Evolutionary conservation across 768 basidiomycete species (phyloP), one percentile per base, ranked within the genome.

Genomic region (Pisolithus microcarpus): DNA sequence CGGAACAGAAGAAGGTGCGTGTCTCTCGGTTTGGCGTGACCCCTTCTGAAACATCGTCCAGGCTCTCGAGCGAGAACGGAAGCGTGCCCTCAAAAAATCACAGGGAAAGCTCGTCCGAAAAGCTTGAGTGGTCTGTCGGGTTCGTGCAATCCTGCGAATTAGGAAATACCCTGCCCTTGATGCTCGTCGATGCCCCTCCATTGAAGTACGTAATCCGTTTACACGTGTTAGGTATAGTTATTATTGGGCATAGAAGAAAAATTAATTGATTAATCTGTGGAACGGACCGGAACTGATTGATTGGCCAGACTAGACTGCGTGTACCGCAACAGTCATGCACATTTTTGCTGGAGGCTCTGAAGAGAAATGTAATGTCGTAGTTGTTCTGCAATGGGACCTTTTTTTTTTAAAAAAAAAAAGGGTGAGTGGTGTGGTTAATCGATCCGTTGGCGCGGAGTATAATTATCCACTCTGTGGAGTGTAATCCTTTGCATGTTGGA

Each of bases 1-100:
- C 81, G 18, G 88, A 91, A 58, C 90, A 91, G 72, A 81, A 84
- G 73, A 92, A 91, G 81, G 87, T 83, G 47, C 44, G 62, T 16
- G 43, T 51, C 26, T 19, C 51, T 31, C 13, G 36, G 36, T 38
- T 40, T 23, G 43, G 19, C 3, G 10, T 5, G 24, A 42, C 10
- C 49, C 58, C 43, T 57, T 38, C 31, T 44, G 13, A 45, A 19
- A 5, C 19, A 8, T 26, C 52, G 30, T 31, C 0, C 51, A 86
- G 83, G 65, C 75, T 54, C 70, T 88, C 50, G 89, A 91, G 46
- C 84, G 84, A 56, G 87, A 89, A 59, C 84, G 82, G 53, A 90
- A 87, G 65, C 84, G 84, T 26, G 67, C 72, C 24, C 54, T 89
- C 50, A 78, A 79, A 56, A 90, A 88, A 65, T 72, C 78, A 37